Evolutionary conservation across 2,329 filamentous ascomycete genomes (phyloP).

Genomic region (Botryotinia narcissicola): DNA sequence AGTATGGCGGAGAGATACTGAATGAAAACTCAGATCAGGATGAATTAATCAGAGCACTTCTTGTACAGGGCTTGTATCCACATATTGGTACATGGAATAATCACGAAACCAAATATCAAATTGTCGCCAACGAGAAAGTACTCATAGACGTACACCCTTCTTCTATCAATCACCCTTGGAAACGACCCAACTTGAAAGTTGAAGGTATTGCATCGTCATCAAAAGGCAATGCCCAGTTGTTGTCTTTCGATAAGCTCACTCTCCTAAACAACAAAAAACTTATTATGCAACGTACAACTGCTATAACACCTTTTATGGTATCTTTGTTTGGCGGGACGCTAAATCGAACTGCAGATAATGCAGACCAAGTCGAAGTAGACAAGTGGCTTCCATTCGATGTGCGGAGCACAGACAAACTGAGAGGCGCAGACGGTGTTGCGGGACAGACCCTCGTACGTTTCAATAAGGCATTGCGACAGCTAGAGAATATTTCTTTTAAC

Average conservation of each 20-base stretch:
- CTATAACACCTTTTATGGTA: slow-evolving; percentile 18
- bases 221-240: neutral
- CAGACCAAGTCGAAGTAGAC: slow-evolving; percentile 2
- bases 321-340: slow-evolving; percentile 17
- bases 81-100: slow-evolving; percentile 41
- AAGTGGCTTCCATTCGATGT: slow-evolving; percentile 16
- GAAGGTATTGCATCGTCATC: neutral
- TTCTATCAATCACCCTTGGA: slow-evolving; percentile 16
- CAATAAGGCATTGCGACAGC: neutral
- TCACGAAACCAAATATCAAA: neutral
- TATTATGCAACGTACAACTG: slow-evolving; percentile 16
- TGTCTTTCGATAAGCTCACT: neutral
- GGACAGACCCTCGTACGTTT: slow-evolving; percentile 9
- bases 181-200: neutral
- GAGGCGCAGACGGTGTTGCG: neutral
- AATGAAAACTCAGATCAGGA: slow-evolving; percentile 47
- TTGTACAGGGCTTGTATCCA: slow-evolving; percentile 45
- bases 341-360: neutral
- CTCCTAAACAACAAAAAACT: neutral
- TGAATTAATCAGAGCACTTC: slow-evolving; percentile 47
- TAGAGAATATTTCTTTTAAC: neutral
- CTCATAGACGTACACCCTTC: neutral
- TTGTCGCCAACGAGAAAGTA: neutral
- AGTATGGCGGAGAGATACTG: slow-evolving; percentile 39
- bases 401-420: neutral